These are phyloP conservation scores for Trifolium dubium DNA, from an alignment of 306 rosid species.

Conservation along the genomic window DNA sequence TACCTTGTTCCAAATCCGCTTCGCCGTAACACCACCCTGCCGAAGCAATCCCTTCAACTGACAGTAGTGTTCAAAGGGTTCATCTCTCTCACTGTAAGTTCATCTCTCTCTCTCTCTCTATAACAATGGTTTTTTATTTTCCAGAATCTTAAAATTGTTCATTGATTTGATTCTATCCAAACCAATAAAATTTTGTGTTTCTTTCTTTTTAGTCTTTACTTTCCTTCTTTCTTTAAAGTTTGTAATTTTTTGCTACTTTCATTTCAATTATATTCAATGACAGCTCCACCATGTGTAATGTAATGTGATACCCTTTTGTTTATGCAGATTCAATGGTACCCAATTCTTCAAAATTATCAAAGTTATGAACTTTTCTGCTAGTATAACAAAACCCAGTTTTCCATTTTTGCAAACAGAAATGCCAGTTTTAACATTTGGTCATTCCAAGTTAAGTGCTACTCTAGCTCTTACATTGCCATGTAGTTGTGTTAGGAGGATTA, in stretches of 20 bases:
- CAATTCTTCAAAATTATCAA: constrained; percentile 48
- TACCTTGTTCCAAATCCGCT: too few species aligned
- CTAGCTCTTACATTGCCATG: constrained; percentile 49
- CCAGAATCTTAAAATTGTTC: background rate
- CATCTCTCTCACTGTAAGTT: too few species aligned
- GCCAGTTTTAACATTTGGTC: constrained; percentile 56
- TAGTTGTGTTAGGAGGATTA: constrained; percentile 50
- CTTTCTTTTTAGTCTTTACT: background rate
- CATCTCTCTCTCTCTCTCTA: too few species aligned
- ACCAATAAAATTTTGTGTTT: constrained; percentile 1
- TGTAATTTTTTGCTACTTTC: constrained; percentile 14
- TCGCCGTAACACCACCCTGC: too few species aligned
- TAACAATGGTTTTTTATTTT: background rate
- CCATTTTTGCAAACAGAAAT: constrained; percentile 58
- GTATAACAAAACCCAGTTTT: constrained; percentile 63
- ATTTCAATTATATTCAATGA: constrained; percentile 16
- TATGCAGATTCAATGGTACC: constrained; percentile 54
- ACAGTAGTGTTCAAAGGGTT: too few species aligned
- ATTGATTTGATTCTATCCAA: constrained; percentile 16
- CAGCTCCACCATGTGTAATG: constrained; percentile 5
- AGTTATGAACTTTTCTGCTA: constrained; percentile 58
- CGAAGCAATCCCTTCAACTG: too few species aligned
- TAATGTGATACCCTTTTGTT: constrained; percentile 2
- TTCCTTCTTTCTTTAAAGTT: constrained; percentile 10
- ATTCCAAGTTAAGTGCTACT: constrained; percentile 53